A percentile compares a stretch with the other conserved stretches of the same genome.
These are phyloP conservation scores for Xylaria telfairii DNA, from an alignment of 495 filamentous ascomycete genomes.

Conservation along the genomic window DNA sequence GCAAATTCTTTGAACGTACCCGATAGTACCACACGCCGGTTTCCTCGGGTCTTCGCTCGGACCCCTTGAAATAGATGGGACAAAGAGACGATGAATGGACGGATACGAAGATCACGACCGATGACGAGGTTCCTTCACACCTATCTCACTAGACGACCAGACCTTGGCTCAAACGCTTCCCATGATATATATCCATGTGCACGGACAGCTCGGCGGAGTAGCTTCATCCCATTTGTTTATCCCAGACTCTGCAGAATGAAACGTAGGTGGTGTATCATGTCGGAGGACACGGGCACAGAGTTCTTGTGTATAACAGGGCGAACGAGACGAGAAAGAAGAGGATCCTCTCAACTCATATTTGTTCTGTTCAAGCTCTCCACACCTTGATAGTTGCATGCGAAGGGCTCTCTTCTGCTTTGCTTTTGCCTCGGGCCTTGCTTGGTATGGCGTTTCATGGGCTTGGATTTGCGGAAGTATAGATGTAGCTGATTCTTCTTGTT, in stretches of 20 bases:
- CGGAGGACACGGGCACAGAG: slow-evolving; percentile 11
- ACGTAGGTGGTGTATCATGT: neutral
- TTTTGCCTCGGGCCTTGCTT: neutral
- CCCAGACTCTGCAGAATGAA: neutral
- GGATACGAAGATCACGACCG: slow-evolving; percentile 19
- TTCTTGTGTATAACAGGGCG: neutral
- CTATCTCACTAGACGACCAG: neutral
- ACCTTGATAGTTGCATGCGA: neutral
- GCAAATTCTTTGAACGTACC: slow-evolving; percentile 86
- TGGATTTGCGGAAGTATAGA: neutral
- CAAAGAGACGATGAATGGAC: slow-evolving; percentile 9
- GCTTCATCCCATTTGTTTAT: neutral
- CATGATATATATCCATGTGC: slow-evolving; percentile 15
- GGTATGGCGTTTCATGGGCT: slow-evolving; percentile 1
- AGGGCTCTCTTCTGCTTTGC: neutral
- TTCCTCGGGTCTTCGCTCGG: neutral
- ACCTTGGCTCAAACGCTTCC: neutral
- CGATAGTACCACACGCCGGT: slow-evolving; percentile 53
- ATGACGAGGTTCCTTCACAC: neutral
- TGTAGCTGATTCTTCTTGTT: too few relatives aligned
- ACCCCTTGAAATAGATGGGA: neutral
- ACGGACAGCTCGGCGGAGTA: neutral
- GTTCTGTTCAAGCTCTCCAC: neutral
- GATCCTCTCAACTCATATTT: slow-evolving; percentile 3
- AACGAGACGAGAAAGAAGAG: neutral